Evolutionary conservation across 2,329 filamentous ascomycete genomes (phyloP).

Genomic region (Calonectria montana): DNA sequence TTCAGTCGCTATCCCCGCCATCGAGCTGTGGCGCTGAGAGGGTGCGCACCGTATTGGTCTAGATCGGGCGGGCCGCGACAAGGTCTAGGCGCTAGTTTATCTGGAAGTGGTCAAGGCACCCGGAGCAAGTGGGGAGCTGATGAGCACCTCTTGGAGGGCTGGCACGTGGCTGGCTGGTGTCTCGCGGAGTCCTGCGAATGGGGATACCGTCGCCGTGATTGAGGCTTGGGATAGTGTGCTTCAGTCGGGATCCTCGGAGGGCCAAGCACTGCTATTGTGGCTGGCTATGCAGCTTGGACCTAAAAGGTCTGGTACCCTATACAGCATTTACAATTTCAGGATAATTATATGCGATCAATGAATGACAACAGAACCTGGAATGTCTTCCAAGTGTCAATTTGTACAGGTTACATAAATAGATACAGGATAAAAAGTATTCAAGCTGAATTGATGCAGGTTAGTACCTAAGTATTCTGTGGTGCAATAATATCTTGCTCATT

Average conservation of each 20-base stretch:
- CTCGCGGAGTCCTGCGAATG: not conserved
- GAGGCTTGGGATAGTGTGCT: not conserved
- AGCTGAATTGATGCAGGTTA: too few species aligned
- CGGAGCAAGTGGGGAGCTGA: not conserved
- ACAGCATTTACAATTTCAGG: not conserved
- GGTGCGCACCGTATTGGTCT: not conserved
- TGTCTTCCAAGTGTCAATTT: not conserved
- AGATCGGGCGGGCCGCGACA: not conserved
- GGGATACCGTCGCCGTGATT: not conserved
- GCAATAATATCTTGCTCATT: too few species aligned
- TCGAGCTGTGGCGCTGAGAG: not conserved
- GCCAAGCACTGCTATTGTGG: not conserved
- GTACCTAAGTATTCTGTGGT: not conserved
- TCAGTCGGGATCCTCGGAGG: not conserved
- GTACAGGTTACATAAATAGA: too few species aligned
- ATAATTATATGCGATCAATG: not conserved
- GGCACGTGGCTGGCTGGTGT: constrained; percentile 7
- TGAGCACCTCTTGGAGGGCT: not conserved
- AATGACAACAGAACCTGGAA: not conserved
- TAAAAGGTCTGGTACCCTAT: not conserved
- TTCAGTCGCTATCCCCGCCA: not conserved
- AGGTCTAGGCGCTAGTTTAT: not conserved
- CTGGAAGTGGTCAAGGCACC: not conserved
- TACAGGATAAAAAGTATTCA: too few species aligned
- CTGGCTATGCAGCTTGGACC: not conserved